A percentile compares a stretch with the other conserved stretches of the same genome.
phyloP scores from a whole-genome alignment of 768 basidiomycete species.

The Tylopilus subfusipes region DNA sequence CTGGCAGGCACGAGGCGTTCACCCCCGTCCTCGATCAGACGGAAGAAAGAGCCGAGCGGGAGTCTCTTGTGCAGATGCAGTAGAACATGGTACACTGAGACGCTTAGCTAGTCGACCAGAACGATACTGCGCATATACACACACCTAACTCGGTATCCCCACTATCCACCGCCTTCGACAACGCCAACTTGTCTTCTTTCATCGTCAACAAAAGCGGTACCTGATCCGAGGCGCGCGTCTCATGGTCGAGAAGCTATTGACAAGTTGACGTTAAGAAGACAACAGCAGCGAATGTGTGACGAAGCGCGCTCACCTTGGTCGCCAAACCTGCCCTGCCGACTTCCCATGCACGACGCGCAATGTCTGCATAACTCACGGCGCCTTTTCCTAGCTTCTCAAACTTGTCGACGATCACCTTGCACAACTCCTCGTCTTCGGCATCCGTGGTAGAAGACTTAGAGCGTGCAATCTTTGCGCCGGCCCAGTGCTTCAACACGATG shows the following conservation, averaged over 20 bases:
- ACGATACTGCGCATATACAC: slow-evolving; percentile 13
- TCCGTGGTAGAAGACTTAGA: slow-evolving; percentile 62
- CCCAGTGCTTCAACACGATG: slow-evolving; percentile 92
- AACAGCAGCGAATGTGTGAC: neutral
- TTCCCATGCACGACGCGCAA: slow-evolving; percentile 92
- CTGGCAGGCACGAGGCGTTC: slow-evolving; percentile 68
- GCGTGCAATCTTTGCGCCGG: slow-evolving; percentile 81
- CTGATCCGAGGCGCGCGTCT: slow-evolving; percentile 83
- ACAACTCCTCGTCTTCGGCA: slow-evolving; percentile 73
- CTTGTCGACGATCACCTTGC: slow-evolving; percentile 82
- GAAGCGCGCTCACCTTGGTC: slow-evolving; percentile 57
- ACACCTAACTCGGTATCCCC: slow-evolving; percentile 93
- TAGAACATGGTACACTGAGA: slow-evolving; percentile 86
- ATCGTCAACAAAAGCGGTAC: slow-evolving; percentile 90
- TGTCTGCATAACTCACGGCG: slow-evolving; percentile 90
- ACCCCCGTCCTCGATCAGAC: slow-evolving; percentile 88
- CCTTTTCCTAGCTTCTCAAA: slow-evolving; percentile 76
- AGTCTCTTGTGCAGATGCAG: slow-evolving; percentile 82
- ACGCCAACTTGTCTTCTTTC: slow-evolving; percentile 89
- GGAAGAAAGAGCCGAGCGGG: slow-evolving; percentile 89
- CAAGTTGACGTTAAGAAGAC: neutral
- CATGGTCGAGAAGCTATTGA: slow-evolving; percentile 81
- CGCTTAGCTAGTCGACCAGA: neutral
- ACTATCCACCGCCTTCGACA: slow-evolving; percentile 88
- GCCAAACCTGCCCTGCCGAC: slow-evolving; percentile 76